Evolutionary conservation across 179 eudicot species (phyloP), one percentile per base, ranked within the genome.

Genomic region (Heliamphora pulchella): DNA sequence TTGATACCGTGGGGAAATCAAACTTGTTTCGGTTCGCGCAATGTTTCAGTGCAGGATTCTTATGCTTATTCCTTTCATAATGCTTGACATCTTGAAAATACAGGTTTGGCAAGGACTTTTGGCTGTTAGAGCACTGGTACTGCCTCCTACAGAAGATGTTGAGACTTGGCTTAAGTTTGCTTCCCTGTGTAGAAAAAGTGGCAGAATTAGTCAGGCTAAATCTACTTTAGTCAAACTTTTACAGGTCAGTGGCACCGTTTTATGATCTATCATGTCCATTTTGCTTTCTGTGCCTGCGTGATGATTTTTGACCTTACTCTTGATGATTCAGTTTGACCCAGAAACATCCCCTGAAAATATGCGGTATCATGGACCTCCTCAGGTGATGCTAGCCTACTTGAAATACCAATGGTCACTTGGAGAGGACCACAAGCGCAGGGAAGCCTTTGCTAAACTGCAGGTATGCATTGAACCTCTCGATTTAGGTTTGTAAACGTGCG

Each of bases 91-190:
- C 20, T 75, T 79, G 46, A 76, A 70, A 79, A 59, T 58, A 22
- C 84, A 96, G 98, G 97, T 96, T 75, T 96, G 99, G 98, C 98
- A 96, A 91, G 97, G 86, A 78, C 78, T 96, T 82, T 89, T 96
- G 86, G 88, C 82, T 55, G 99, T 96, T 74, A 89, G 99, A 87
- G 91, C 97, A 41, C 93, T 96, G 84, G 98, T 96, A 57, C 79
- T 96, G 54, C 99, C 99, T 78, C 99, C 98, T 43, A 84, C 94
- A 71, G 99, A 96, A 84, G 99, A 96, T 66, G 81, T 82, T 65
- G 97, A 92, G 81, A 96, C 97, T 68, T 96, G 98, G 98, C 88
- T 94, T 81, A 96, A 94, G 85, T 96, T 96, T 85, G 92, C 95
- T 68, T 90, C 92, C 22, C 91, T 96, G 71, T 96, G 99, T 85